Evolutionary conservation across 805 yeast genomes (phyloP).

Genomic region (Candida ortonii): DNA sequence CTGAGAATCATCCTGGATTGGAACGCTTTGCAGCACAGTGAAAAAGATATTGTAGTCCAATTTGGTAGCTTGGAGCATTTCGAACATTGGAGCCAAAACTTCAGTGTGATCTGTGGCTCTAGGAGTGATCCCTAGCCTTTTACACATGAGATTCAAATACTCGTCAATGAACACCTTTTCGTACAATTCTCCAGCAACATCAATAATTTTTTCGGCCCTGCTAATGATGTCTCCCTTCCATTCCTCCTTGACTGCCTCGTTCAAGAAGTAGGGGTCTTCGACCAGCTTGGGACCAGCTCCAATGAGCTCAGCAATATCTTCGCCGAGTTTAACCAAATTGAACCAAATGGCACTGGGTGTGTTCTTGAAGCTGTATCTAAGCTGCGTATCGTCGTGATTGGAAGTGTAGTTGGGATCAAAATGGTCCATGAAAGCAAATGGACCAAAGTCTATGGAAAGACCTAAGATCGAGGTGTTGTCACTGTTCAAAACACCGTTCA

Average conservation of each 20-base stretch:
- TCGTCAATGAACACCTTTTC: conserved; percentile 57
- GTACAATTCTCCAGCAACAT: conserved; percentile 61
- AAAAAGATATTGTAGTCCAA: conserved; percentile 83
- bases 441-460: conserved; percentile 88
- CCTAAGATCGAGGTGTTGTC: conserved; percentile 93
- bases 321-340: conserved; percentile 84
- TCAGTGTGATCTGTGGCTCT: conserved; percentile 40
- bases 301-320: conserved; percentile 73
- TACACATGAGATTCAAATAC: conserved; percentile 55
- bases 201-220: conserved; percentile 66
- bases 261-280: conserved; percentile 40
- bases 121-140: conserved; percentile 64
- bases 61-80: conserved; percentile 55
- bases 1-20: conserved; percentile 28
- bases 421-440: conserved; percentile 85
- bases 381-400: conserved; percentile 76
- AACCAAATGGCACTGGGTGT: conserved; percentile 90
- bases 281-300: conserved; percentile 64
- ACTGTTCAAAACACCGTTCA: conserved; percentile 92
- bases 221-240: conserved; percentile 48
- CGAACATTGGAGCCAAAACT: conserved; percentile 59
- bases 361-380: conserved; percentile 76
- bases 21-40: conserved; percentile 51
- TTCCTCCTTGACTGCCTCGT: conserved; percentile 45
- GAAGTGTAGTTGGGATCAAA: conserved; percentile 83